A percentile compares a stretch with the other conserved stretches of the same genome.
Evolutionary conservation across 2,329 filamentous ascomycete species (phyloP).

Genomic region (Alternaria longipes): DNA sequence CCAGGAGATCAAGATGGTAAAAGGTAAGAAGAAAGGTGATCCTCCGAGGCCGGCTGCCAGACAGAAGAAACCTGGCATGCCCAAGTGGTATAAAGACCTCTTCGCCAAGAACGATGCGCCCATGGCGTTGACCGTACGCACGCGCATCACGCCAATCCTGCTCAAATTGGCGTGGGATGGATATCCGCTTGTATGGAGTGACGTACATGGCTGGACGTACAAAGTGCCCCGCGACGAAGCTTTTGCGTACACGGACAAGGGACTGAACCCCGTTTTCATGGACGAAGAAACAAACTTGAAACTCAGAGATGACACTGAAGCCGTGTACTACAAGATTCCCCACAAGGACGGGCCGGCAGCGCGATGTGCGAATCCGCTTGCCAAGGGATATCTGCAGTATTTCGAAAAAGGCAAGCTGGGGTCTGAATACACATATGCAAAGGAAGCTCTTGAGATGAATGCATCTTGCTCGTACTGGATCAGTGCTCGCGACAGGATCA

Average conservation of each 20-base stretch:
- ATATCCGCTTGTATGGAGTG: slow-evolving; percentile 89
- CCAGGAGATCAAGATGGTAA: slow-evolving; percentile 89
- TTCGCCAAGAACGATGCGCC: slow-evolving; percentile 73
- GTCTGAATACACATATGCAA: slow-evolving; percentile 89
- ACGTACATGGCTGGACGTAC: slow-evolving; percentile 93
- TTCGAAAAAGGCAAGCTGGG: slow-evolving; percentile 90
- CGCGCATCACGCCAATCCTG: slow-evolving; percentile 84
- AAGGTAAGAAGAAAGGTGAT: slow-evolving; percentile 87
- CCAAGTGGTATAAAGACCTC: slow-evolving; percentile 94
- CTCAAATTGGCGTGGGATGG: slow-evolving; percentile 89
- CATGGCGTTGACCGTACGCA: slow-evolving; percentile 84
- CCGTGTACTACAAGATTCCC: slow-evolving; percentile 89
- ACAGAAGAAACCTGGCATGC: slow-evolving; percentile 95
- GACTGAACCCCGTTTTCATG: slow-evolving; percentile 79
- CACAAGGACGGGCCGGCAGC: slow-evolving; percentile 93
- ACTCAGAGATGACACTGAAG: slow-evolving; percentile 71
- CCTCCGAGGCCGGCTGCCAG: slow-evolving; percentile 78
- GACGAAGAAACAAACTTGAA: slow-evolving; percentile 72
- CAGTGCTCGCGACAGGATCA: slow-evolving; percentile 90
- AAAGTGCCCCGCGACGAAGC: slow-evolving; percentile 72
- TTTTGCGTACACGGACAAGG: slow-evolving; percentile 72
- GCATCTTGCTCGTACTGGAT: slow-evolving; percentile 99
- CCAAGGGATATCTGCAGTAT: slow-evolving; percentile 88
- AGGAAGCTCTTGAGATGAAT: slow-evolving; percentile 97
- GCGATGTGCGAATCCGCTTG: slow-evolving; percentile 85